These are phyloP conservation scores for Penicillium sp. DNA, from an alignment of 2,329 filamentous ascomycete species.

Conservation along the genomic window DNA sequence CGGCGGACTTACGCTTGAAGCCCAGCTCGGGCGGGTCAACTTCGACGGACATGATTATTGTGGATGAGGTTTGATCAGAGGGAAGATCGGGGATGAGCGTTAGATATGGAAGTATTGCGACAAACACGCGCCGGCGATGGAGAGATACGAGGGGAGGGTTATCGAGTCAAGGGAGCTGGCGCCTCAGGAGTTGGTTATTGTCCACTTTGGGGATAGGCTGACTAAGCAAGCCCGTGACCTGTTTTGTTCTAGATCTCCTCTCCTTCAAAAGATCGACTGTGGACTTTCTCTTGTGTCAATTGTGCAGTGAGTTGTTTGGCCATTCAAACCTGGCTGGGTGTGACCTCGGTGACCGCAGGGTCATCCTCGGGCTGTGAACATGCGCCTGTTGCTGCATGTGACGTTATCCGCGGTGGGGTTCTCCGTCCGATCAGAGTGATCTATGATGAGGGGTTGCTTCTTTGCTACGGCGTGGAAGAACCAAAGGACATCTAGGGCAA, in stretches of 20 bases:
- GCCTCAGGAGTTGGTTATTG: conserved; percentile 24
- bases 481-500: not conserved
- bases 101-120: conserved; percentile 5
- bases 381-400: conserved; percentile 2
- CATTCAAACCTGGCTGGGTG: not conserved
- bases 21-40: conserved; percentile 87
- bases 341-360: not conserved
- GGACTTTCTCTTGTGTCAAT: not conserved
- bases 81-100: not conserved
- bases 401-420: not conserved
- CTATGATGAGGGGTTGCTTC: not conserved
- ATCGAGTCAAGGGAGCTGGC: conserved; percentile 16
- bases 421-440: not conserved
- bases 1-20: conserved; percentile 69
- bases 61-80: not conserved
- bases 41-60: conserved; percentile 79
- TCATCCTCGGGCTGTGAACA: conserved; percentile 1
- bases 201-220: conserved; percentile 19
- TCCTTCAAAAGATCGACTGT: not conserved
- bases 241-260: conserved; percentile 15
- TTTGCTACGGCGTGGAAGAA: not conserved
- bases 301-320: not conserved
- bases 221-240: conserved; percentile 34
- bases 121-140: conserved; percentile 7
- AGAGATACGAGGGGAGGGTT: conserved; percentile 10